A percentile compares a stretch with the other conserved stretches of the same genome.
Evolutionary conservation across 2,329 filamentous ascomycete genomes (phyloP).

Genomic region (Penicillium crustosum): DNA sequence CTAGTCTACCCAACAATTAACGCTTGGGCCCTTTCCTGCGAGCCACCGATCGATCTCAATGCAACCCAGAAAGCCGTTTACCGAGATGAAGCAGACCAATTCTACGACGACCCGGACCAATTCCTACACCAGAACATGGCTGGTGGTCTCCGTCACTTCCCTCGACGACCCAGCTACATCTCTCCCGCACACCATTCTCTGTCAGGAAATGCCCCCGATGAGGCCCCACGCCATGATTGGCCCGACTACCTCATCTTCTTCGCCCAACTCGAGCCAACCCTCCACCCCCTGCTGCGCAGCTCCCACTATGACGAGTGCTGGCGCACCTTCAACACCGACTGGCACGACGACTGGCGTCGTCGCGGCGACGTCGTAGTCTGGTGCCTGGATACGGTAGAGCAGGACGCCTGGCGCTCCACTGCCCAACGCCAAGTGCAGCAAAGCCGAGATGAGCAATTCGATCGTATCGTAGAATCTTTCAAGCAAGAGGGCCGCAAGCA

Average conservation of each 20-base stretch:
- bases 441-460: slow-evolving; percentile 35
- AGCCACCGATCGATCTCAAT: slow-evolving; percentile 74
- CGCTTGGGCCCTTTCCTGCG: slow-evolving; percentile 85
- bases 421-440: slow-evolving; percentile 26
- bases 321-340: slow-evolving; percentile 61
- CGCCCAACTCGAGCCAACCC: slow-evolving; percentile 54
- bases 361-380: slow-evolving; percentile 64
- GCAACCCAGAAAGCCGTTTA: slow-evolving; percentile 64
- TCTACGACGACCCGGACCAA: slow-evolving; percentile 66
- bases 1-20: slow-evolving; percentile 71
- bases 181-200: slow-evolving; percentile 1
- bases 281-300: slow-evolving; percentile 45
- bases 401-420: slow-evolving; percentile 36
- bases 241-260: slow-evolving; percentile 57
- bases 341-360: slow-evolving; percentile 62
- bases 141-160: slow-evolving; percentile 37
- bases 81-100: slow-evolving; percentile 85
- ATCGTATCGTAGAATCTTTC: slow-evolving; percentile 37
- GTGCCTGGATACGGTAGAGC: slow-evolving; percentile 47
- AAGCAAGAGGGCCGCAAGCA: slow-evolving; percentile 23
- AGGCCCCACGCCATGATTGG: slow-evolving; percentile 38
- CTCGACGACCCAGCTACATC: slow-evolving; percentile 35
- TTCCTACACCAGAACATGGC: slow-evolving; percentile 61
- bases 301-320: slow-evolving; percentile 59
- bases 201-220: background rate